Conservation (phyloP, 2,329 filamentous ascomycete species). For the Aspergillus alliaceus region DNA sequence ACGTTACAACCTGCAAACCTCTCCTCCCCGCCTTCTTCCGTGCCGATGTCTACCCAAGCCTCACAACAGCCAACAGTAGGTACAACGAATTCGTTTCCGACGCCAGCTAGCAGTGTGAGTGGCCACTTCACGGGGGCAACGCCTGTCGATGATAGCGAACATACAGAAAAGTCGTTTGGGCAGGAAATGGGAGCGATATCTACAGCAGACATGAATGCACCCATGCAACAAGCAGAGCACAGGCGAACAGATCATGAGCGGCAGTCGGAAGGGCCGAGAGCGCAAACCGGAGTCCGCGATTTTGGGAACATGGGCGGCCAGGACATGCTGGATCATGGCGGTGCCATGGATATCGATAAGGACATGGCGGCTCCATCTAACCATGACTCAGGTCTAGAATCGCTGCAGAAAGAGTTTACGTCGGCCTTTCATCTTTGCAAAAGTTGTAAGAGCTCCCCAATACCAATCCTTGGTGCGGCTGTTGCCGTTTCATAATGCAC, state of each 20-base stretch:
- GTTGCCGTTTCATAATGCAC: constrained; percentile 26
- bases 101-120: constrained; percentile 47
- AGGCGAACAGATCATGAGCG: constrained; percentile 38
- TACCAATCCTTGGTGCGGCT: constrained; percentile 40
- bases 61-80: constrained; percentile 44
- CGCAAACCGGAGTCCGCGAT: constrained; percentile 20
- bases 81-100: constrained; percentile 44
- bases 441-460: constrained; percentile 50
- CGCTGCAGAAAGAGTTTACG: constrained; percentile 47
- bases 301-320: constrained; percentile 21
- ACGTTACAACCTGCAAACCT: constrained; percentile 41
- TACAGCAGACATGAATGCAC: constrained; percentile 16
- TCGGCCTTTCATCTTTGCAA: constrained; percentile 51
- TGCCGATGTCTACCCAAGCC: constrained; percentile 43
- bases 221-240: constrained; percentile 28
- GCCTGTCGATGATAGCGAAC: constrained; percentile 36
- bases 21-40: constrained; percentile 43
- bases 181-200: constrained; percentile 12
- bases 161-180: constrained; percentile 31
- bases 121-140: constrained; percentile 33
- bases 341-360: constrained; percentile 43
- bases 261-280: constrained; percentile 18
- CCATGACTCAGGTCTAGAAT: constrained; percentile 38
- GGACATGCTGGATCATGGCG: constrained; percentile 20
- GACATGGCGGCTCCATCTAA: constrained; percentile 21